These are phyloP conservation scores for Wilhelminamyces savonicus DNA, from an alignment of 805 yeast species.

Conservation along the genomic window DNA sequence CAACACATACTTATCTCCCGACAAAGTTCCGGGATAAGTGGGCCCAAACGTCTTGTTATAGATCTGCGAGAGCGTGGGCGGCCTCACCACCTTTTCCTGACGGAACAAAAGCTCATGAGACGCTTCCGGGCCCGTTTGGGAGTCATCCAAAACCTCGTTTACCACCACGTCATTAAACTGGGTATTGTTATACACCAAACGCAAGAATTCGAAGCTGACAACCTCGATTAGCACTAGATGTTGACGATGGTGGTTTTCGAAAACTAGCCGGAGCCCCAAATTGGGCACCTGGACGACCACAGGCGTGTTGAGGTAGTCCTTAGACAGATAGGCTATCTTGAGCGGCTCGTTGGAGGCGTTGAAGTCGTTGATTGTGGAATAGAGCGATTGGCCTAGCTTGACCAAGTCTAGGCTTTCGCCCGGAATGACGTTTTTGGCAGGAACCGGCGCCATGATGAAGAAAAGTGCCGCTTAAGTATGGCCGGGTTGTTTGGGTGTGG, in stretches of 20 bases:
- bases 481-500: too few relatives aligned
- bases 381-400: constrained; percentile 24
- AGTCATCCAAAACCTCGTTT: neutral
- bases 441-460: too few relatives aligned
- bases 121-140: constrained; percentile 1
- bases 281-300: constrained; percentile 22
- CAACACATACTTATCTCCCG: constrained; percentile 30
- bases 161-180: constrained; percentile 7
- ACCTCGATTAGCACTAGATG: constrained; percentile 25
- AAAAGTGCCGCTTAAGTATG: too few relatives aligned
- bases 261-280: constrained; percentile 19
- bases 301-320: constrained; percentile 25
- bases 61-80: constrained; percentile 33
- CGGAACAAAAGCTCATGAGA: constrained; percentile 9
- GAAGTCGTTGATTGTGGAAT: constrained; percentile 18
- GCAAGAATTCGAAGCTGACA: constrained; percentile 16
- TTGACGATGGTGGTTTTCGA: constrained; percentile 19
- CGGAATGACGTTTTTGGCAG: constrained; percentile 16
- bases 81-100: too few relatives aligned
- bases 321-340: constrained; percentile 23
- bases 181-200: constrained; percentile 10
- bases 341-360: constrained; percentile 20
- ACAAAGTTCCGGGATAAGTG: constrained; percentile 48
- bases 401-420: constrained; percentile 30
- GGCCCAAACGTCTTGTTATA: constrained; percentile 59